These are phyloP conservation scores for Syzygium syzygioides DNA, from an alignment of 441 rosid species.

Conservation along the genomic window DNA sequence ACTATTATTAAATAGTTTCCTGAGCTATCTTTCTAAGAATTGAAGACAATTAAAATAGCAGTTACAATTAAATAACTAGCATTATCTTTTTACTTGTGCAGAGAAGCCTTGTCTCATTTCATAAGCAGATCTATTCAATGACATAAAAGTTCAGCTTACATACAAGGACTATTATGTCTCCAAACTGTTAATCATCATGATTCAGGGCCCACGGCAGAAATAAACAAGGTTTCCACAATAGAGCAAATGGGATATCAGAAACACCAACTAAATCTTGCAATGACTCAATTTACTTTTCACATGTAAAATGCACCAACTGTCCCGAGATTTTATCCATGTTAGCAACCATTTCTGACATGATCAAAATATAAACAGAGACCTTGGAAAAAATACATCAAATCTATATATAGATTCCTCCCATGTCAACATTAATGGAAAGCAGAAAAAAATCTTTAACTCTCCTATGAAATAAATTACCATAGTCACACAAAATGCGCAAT, in stretches of 20 bases:
- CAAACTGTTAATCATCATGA: neutral
- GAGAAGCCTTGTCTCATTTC: neutral
- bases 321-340: neutral
- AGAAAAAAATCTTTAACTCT: neutral
- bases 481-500: neutral
- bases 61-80: neutral
- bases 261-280: neutral
- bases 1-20: too few species aligned
- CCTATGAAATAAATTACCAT: neutral
- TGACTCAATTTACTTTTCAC: neutral
- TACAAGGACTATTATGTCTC: neutral
- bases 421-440: neutral
- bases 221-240: neutral
- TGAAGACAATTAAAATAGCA: neutral
- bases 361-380: neutral
- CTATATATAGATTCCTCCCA: neutral
- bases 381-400: neutral
- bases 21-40: neutral
- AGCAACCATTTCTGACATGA: neutral
- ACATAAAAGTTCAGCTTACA: neutral
- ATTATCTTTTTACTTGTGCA: neutral
- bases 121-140: neutral
- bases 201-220: neutral
- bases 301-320: neutral
- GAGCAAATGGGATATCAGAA: neutral